phyloP scores from a whole-genome alignment of 179 eudicot genomes.

The Heliamphora pulchella region DNA sequence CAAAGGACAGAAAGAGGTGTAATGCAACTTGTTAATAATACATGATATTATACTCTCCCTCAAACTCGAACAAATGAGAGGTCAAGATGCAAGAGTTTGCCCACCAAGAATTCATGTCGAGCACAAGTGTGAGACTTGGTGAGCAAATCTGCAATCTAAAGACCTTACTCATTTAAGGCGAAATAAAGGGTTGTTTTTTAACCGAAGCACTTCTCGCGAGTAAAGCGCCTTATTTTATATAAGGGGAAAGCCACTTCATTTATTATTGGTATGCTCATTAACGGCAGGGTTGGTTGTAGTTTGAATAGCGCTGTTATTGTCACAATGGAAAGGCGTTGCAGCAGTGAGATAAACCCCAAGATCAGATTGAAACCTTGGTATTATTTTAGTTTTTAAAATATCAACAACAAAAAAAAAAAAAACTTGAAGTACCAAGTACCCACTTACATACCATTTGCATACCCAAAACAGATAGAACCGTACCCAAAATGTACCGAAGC shows the following conservation, averaged over 20 bases:
- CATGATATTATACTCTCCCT: neutral
- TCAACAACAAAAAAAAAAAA: too few species aligned
- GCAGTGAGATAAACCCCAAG: neutral
- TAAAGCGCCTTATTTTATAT: neutral
- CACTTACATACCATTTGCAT: too few species aligned
- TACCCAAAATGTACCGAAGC: too few species aligned
- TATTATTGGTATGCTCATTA: neutral
- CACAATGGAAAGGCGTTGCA: neutral
- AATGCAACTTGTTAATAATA: too few species aligned
- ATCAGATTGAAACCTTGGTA: too few species aligned
- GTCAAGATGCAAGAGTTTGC: constrained; percentile 1
- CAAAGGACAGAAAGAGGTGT: too few species aligned
- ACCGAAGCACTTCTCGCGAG: neutral
- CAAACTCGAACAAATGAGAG: neutral
- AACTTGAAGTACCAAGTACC: too few species aligned
- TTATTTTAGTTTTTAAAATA: too few species aligned
- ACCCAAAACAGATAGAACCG: too few species aligned
- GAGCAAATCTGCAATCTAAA: neutral
- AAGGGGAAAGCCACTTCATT: neutral
- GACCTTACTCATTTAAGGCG: neutral
- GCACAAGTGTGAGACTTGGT: neutral
- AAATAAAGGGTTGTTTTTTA: neutral
- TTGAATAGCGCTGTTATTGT: neutral
- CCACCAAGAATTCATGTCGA: neutral
- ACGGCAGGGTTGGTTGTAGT: too few species aligned